Conservation (phyloP, 371 early-diverging fungal species). For the Basidiobolus meristosporus region DNA sequence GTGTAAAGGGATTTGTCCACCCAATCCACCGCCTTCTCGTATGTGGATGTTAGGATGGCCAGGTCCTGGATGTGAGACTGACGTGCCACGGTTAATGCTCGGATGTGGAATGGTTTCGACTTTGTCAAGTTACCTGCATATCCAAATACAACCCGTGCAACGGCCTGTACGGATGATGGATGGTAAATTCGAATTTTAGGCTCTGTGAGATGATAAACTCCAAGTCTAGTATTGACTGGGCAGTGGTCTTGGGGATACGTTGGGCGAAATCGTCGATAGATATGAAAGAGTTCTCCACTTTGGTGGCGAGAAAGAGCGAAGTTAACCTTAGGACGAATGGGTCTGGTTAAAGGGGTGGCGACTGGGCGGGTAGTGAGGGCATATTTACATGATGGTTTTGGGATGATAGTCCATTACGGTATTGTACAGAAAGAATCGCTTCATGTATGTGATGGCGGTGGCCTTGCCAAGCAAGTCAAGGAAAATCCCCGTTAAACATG, state of each 20-base stretch:
- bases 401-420: slow-evolving; percentile 81
- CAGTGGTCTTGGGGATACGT: slow-evolving; percentile 2
- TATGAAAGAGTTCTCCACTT: slow-evolving; percentile 61
- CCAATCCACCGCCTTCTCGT: slow-evolving; percentile 25
- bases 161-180: slow-evolving; percentile 70
- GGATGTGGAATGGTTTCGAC: neutral
- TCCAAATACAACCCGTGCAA: slow-evolving; percentile 72
- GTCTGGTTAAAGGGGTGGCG: no score
- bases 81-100: slow-evolving; percentile 6
- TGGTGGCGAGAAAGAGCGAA: slow-evolving; percentile 71
- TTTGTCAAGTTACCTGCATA: slow-evolving; percentile 29
- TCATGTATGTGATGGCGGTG: slow-evolving; percentile 77
- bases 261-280: slow-evolving; percentile 53
- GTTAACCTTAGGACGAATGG: slow-evolving; percentile 40
- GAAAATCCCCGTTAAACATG: neutral
- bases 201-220: slow-evolving; percentile 70
- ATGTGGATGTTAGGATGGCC: slow-evolving; percentile 26
- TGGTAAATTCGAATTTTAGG: slow-evolving; percentile 61
- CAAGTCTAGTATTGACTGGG: slow-evolving; percentile 19
- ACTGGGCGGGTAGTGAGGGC: no score
- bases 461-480: slow-evolving; percentile 22
- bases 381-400: slow-evolving; percentile 49
- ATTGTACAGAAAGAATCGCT: slow-evolving; percentile 74
- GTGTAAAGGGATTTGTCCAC: slow-evolving; percentile 40
- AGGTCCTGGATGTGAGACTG: slow-evolving; percentile 20